Percentiles rank a stretch among this genome's conserved stretches.
Conservation (phyloP, 2,329 filamentous ascomycete genomes). For the Monilinia polystroma region DNA sequence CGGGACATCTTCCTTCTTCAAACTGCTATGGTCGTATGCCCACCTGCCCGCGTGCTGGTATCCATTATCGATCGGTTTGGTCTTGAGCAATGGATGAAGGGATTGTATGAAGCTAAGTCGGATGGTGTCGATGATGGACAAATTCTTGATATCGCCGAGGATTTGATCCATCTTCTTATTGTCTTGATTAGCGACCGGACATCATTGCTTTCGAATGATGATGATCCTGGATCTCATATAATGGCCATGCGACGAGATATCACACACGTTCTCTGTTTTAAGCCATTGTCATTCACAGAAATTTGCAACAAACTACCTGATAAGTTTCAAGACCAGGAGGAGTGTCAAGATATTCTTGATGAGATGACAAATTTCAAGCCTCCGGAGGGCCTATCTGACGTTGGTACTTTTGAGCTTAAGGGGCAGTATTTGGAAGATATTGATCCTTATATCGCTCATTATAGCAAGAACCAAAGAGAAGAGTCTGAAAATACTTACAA, state of each 20-base stretch:
- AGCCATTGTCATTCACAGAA: slow-evolving; percentile 91
- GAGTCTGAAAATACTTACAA: slow-evolving; percentile 90
- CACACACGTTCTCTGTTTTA: slow-evolving; percentile 92
- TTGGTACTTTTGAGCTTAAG: slow-evolving; percentile 91
- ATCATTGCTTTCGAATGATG: slow-evolving; percentile 67
- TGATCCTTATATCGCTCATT: slow-evolving; percentile 94
- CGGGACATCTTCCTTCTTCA: slow-evolving; percentile 93
- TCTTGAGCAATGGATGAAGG: slow-evolving; percentile 82
- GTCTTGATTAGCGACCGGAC: slow-evolving; percentile 87
- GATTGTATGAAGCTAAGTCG: slow-evolving; percentile 70
- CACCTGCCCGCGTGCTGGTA: slow-evolving; percentile 78
- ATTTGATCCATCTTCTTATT: slow-evolving; percentile 91
- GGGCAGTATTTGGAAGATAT: slow-evolving; percentile 82
- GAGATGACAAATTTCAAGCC: slow-evolving; percentile 87
- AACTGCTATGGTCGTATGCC: slow-evolving; percentile 81
- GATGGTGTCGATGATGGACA: slow-evolving; percentile 81
- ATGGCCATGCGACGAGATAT: slow-evolving; percentile 83
- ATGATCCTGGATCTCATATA: slow-evolving; percentile 63
- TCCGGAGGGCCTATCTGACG: slow-evolving; percentile 87
- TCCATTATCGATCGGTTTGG: slow-evolving; percentile 91
- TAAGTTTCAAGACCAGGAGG: slow-evolving; percentile 82
- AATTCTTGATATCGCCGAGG: slow-evolving; percentile 89
- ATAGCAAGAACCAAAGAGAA: slow-evolving; percentile 94
- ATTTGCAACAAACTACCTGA: slow-evolving; percentile 84
- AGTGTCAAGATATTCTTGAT: slow-evolving; percentile 79